Percentiles rank a stretch among this genome's conserved stretches.
Evolutionary conservation across 2,329 filamentous ascomycete genomes (phyloP).

Genomic region (Sporothrix sp.): DNA sequence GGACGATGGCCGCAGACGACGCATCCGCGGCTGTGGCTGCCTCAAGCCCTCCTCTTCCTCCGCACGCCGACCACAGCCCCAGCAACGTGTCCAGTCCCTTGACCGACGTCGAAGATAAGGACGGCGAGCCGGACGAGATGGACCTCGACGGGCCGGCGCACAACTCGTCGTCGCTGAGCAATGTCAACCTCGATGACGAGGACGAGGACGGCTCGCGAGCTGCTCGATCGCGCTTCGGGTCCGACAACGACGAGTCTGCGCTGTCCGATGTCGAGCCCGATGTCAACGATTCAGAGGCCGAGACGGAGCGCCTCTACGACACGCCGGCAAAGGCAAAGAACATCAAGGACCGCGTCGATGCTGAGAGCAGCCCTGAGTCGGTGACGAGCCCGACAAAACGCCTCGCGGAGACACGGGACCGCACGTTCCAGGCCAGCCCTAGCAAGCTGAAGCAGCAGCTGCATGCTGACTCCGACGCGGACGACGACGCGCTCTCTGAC

Average conservation of each 20-base stretch:
- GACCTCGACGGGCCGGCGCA: conserved; percentile 31
- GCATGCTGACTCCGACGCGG: conserved; percentile 32
- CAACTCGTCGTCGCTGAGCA: conserved; percentile 17
- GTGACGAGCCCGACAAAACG: conserved; percentile 37
- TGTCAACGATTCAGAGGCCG: conserved; percentile 67
- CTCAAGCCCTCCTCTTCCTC: conserved; percentile 40
- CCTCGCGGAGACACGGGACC: conserved; percentile 12
- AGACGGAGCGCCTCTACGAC: conserved; percentile 85
- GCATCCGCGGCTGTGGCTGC: conserved; percentile 39
- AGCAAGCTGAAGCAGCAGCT: conserved; percentile 60
- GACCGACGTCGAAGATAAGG: conserved; percentile 80
- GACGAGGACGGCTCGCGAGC: conserved; percentile 17
- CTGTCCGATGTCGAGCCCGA: conserved; percentile 43
- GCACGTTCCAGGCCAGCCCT: conserved; percentile 40
- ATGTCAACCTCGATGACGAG: conserved; percentile 18
- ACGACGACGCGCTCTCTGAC: conserved; percentile 28
- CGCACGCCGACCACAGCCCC: conserved; percentile 44
- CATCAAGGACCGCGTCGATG: conserved; percentile 19
- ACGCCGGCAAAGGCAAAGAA: conserved; percentile 57
- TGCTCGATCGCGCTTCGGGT: conserved; percentile 11
- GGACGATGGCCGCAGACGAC: conserved; percentile 41
- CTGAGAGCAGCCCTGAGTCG: conserved; percentile 42
- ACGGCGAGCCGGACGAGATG: conserved; percentile 58
- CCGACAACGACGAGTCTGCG: conserved; percentile 30
- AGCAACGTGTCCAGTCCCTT: conserved; percentile 80